phyloP scores from a whole-genome alignment of 805 yeast genomes.

The Barnettozyma californica region DNA sequence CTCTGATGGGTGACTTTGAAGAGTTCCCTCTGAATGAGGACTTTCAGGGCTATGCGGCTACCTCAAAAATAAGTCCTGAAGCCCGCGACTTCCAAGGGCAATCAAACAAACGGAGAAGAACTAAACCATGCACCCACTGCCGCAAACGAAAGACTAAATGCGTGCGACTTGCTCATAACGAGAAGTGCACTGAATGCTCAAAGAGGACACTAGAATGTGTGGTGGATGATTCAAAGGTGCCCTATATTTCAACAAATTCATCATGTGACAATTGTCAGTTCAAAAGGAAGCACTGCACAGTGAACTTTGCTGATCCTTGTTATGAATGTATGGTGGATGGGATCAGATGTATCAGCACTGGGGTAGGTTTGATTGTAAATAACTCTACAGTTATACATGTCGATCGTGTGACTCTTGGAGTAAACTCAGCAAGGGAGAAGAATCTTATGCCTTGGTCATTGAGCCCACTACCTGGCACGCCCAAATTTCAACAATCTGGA shows the following conservation, averaged over 20 bases:
- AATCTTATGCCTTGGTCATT: background rate
- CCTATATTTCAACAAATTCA: background rate
- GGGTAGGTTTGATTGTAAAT: background rate
- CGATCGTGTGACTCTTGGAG: background rate
- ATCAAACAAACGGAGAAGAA: conserved; percentile 19
- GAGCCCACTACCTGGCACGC: background rate
- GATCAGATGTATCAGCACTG: conserved; percentile 3
- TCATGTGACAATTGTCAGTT: conserved; percentile 12
- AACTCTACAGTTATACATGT: background rate
- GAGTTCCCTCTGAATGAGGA: conserved; percentile 13
- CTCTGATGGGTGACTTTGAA: conserved; percentile 7
- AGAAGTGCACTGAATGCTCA: conserved; percentile 27
- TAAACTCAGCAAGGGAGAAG: conserved; percentile 1
- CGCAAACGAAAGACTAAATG: conserved; percentile 33
- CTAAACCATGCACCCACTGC: conserved; percentile 34
- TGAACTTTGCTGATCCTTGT: conserved; percentile 8
- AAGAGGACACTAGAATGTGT: conserved; percentile 27
- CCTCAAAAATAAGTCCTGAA: background rate
- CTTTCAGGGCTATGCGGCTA: conserved; percentile 10
- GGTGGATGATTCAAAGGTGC: conserved; percentile 7
- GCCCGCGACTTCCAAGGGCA: background rate
- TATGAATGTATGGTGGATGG: conserved; percentile 13
- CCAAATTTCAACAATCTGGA: background rate
- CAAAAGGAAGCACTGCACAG: conserved; percentile 15
- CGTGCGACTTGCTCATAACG: conserved; percentile 19